Conservation (phyloP, 768 basidiomycete species). For the Naematelia aurantialba region DNA sequence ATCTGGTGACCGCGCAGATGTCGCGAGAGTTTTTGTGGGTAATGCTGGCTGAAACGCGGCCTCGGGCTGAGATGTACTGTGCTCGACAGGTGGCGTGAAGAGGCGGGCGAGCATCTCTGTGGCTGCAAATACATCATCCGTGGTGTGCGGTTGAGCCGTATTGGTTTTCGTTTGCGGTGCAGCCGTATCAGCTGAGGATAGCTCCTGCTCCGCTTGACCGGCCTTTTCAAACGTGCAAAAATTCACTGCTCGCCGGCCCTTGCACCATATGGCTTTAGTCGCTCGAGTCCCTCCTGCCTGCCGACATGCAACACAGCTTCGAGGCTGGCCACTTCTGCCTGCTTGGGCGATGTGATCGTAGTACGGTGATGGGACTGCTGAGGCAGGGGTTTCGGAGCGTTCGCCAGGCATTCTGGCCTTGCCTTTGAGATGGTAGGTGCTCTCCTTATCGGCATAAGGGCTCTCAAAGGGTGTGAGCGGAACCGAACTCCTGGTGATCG, state of each 20-base stretch:
- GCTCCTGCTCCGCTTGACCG: background rate
- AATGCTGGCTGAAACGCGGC: too few species aligned
- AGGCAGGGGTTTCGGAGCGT: background rate
- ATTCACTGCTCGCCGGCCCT: background rate
- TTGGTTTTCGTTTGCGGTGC: background rate
- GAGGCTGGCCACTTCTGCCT: background rate
- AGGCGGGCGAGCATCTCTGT: background rate
- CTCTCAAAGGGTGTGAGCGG: too few species aligned
- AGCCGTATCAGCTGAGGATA: background rate
- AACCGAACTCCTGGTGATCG: too few species aligned
- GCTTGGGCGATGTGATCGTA: background rate
- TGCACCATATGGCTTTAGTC: background rate
- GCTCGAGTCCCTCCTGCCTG: slow-evolving; percentile 11
- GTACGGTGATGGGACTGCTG: background rate
- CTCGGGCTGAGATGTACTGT: too few species aligned
- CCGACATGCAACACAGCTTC: slow-evolving; percentile 6
- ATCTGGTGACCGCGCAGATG: background rate
- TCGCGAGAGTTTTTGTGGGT: too few species aligned
- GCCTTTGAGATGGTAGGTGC: too few species aligned
- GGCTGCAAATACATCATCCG: background rate
- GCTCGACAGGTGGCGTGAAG: background rate
- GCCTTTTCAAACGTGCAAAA: background rate
- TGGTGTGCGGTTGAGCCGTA: background rate
- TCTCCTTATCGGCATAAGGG: too few species aligned
- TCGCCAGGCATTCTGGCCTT: slow-evolving; percentile 24